Evolutionary conservation across 352 stramenopile genomes (phyloP), one percentile per base, ranked within the genome.

Genomic region (Elongisporangium undulatum): DNA sequence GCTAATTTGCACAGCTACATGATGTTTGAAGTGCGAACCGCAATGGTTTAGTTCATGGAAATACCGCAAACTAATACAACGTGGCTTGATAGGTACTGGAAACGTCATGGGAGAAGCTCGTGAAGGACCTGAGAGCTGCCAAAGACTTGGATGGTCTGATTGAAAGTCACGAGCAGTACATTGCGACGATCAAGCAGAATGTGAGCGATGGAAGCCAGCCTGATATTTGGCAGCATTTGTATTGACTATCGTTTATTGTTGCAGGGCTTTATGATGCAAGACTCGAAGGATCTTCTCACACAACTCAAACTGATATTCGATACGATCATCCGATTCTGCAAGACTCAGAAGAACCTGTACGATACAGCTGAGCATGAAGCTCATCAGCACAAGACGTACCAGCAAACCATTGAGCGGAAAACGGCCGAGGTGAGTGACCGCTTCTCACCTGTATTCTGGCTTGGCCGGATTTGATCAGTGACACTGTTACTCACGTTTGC

Each of bases 1-100:
- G 93, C 91, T 45, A 99, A 99, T 61, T 82, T 99, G 21, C 93
- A 98, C 67, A 98, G 95, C 66, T 99, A 99, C 69, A 92, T 99
- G 67, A 99, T 99, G 95, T 99, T 99, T 74, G 97, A 99, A 85
- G 77, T 88, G 50, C 39, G 52, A 21, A 57, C 16, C 13, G 12
- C 9, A 15, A 34, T 22, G 49, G 1, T 29, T 56, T 34, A 15
- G 10, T 0, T 2, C 22, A 58, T 59, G 12, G 22, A n/a, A 51
- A 60, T 22, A 2, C 38, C 57, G 34, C n/a, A 57, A 15, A 10
- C 48, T 24, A 17, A 51, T 24, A 23, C 23, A 19, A 48, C 21
- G 17, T 39, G 59, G n/a, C 48, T 24, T 29, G 51, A 23, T 68
- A 86, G 81, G 97, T 97, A 53, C 68, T 97, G 8, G 90, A 97